Evolutionary conservation across 2,329 filamentous ascomycete genomes (phyloP).

Genomic region (Ophiostoma sp.): DNA sequence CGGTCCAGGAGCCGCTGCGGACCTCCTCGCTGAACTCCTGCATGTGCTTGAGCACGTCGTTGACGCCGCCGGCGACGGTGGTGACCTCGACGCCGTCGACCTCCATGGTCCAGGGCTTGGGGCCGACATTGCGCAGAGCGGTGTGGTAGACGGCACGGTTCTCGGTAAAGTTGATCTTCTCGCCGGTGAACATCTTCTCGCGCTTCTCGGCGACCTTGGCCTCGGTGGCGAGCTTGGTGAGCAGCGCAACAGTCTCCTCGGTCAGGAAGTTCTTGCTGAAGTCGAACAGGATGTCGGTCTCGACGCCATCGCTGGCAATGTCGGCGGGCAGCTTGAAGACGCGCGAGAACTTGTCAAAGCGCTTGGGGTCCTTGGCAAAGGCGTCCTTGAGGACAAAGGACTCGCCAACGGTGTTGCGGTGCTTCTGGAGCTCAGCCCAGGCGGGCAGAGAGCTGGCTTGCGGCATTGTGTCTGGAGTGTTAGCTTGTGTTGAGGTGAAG

Average conservation of each 20-base stretch:
- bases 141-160: slow-evolving; percentile 92
- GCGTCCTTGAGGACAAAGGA: slow-evolving; percentile 88
- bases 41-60: slow-evolving; percentile 90
- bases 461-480: slow-evolving; percentile 50
- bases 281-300: slow-evolving; percentile 88
- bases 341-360: slow-evolving; percentile 85
- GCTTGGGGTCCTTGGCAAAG: slow-evolving; percentile 79
- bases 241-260: slow-evolving; percentile 80
- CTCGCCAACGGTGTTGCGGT: slow-evolving; percentile 81
- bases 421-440: slow-evolving; percentile 86
- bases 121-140: slow-evolving; percentile 79
- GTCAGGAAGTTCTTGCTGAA: slow-evolving; percentile 99
- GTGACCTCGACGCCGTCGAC: slow-evolving; percentile 93
- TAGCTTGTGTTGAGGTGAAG: slow-evolving; percentile 2
- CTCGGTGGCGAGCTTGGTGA: slow-evolving; percentile 87
- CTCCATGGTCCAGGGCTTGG: slow-evolving; percentile 64
- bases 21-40: slow-evolving; percentile 96
- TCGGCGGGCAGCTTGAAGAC: slow-evolving; percentile 75
- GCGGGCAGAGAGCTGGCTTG: slow-evolving; percentile 80
- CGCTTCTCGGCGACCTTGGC: slow-evolving; percentile 87
- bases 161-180: slow-evolving; percentile 99
- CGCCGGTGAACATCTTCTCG: slow-evolving; percentile 94
- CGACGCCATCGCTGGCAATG: slow-evolving; percentile 51
- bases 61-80: slow-evolving; percentile 79
- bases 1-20: slow-evolving; percentile 92